Conservation (phyloP, 192 early-diverging fungal genomes). For the Backusella morwellensis region DNA sequence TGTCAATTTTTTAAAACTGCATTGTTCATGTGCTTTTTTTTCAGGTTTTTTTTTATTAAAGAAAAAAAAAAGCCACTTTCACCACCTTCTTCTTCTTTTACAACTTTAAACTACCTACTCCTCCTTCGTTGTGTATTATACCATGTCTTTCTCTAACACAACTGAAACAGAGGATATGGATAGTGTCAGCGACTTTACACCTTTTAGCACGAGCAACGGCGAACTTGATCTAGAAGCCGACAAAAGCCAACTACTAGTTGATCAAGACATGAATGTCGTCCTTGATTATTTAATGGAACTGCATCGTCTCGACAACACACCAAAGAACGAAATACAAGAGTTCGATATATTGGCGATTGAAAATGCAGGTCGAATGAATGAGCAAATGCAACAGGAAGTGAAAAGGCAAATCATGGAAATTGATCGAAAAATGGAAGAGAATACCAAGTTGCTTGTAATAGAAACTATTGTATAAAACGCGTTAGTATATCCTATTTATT, state of each 20-base stretch:
- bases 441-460: conserved; percentile 1
- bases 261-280: neutral
- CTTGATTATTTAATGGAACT: neutral
- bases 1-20: no score
- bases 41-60: no score
- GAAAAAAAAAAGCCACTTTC: no score
- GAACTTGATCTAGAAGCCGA: neutral
- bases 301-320: neutral
- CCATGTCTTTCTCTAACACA: no score
- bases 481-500: neutral
- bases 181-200: no score
- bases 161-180: no score
- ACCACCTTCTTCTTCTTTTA: no score
- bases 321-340: neutral
- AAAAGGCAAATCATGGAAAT: neutral
- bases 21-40: no score
- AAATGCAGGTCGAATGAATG: neutral
- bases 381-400: conserved; percentile 1
- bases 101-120: no score
- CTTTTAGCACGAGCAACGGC: no score
- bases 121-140: no score
- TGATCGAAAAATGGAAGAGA: neutral
- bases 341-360: neutral
- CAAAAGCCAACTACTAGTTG: neutral
- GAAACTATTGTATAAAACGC: neutral